Percentiles rank a stretch among this genome's conserved stretches.
phyloP scores from a whole-genome alignment of 306 rosid species.

The Ormosia semicastrata region DNA sequence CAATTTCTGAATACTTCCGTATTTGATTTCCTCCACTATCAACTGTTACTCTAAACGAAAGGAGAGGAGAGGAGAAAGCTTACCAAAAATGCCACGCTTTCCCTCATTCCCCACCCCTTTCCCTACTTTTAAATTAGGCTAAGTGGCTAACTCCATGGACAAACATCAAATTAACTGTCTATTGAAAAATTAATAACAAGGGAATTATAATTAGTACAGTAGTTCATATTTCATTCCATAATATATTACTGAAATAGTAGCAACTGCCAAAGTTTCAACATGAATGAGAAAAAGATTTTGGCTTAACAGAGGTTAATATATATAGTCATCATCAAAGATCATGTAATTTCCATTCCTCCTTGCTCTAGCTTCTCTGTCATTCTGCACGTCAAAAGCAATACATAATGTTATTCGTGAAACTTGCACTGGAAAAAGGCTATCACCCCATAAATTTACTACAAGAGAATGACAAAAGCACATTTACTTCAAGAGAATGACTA shows the following conservation, averaged over 20 bases:
- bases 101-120: too few relatives aligned
- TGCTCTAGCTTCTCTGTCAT: conserved; percentile 65
- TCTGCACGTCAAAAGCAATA: conserved; percentile 44
- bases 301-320: conserved; percentile 25
- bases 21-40: too few relatives aligned
- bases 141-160: too few relatives aligned
- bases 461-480: background rate
- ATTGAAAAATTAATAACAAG: background rate
- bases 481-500: background rate
- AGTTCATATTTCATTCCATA: background rate
- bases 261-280: background rate
- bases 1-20: too few relatives aligned
- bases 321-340: conserved; percentile 78
- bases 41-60: too few relatives aligned
- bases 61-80: too few relatives aligned
- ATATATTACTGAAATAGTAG: background rate
- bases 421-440: background rate
- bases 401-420: background rate
- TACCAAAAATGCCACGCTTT: too few relatives aligned
- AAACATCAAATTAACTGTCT: background rate
- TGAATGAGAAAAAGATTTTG: background rate
- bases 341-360: conserved; percentile 62
- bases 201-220: background rate
- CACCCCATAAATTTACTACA: background rate
- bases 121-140: too few relatives aligned